Base-by-base conservation (phyloP, 345 rosid genomes). In the Turritis glabra region DNA sequence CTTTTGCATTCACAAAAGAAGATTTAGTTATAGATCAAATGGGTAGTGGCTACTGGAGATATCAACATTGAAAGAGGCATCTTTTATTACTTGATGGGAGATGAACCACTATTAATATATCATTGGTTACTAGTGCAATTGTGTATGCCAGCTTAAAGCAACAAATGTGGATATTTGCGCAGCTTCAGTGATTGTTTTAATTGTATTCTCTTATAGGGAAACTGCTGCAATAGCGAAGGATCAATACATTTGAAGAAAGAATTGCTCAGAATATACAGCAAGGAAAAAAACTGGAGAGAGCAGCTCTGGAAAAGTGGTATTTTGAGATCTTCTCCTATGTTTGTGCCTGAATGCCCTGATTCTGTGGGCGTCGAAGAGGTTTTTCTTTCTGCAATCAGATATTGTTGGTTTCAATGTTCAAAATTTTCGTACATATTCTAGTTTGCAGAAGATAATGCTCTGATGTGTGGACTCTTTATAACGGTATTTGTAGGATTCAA, bases 311-410 rank as follows among this genome's bases (percentile, higher is more conserved):
- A 74, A 80, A 82, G 83, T 75, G 97, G 97, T 78, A 78, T 91
- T 29, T 74, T 83, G 79, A 91, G 80, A 80, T 91, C 98, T 73
- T 90, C 91, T 78, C 84, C 84, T 67, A 87, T 90, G 97, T 61
- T 83, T 50, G 77, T 85, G 50, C 80, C 87, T 52, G 88, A 82
- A 80, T 84, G 67, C 57, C 87, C 97, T 74, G 96, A 89, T 79
- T 85, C 82, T 79, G 93, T 94, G 77, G 97, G 89, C 55, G 84
- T 87, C 55, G 96, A 89, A 78, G 97, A 94, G 97, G 98, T 94
- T 63, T 75, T 67, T 67, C 35, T 75, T 75, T 75, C 67, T 67
- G 73, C 73, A 50, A 75, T 58, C 27, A 67, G 78, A 67, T 67
- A 58, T 27, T 50, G 54, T 76, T 76, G 75, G 58, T 52, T 68